Percentiles rank a stretch among this genome's conserved stretches.
Conservation (phyloP, 176 grass and related monocot species). For the Zea luxurians region DNA sequence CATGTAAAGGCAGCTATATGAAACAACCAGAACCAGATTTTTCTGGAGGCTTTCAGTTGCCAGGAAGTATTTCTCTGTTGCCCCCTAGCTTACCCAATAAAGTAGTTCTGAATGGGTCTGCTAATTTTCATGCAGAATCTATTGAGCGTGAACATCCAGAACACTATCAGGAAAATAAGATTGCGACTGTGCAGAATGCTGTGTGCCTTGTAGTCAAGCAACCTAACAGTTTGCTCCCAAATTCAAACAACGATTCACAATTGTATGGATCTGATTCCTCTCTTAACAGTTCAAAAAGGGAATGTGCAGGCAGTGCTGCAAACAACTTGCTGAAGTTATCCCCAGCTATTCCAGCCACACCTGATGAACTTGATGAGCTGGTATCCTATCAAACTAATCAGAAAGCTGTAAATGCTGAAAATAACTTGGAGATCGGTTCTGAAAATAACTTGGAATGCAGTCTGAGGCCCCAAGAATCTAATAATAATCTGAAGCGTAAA, state of each 20-base stretch:
- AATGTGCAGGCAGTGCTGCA: constrained; percentile 45
- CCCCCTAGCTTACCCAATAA: constrained; percentile 21
- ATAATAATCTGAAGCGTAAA: constrained; percentile 53
- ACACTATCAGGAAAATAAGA: constrained; percentile 21
- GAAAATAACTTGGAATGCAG: constrained; percentile 32
- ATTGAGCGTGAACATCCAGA: constrained; percentile 28
- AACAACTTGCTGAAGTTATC: constrained; percentile 44
- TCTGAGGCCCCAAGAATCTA: constrained; percentile 15
- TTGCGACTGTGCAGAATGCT: constrained; percentile 13
- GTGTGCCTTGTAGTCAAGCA: constrained; percentile 2
- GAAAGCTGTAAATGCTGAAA: constrained; percentile 23
- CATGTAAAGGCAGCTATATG: constrained; percentile 26
- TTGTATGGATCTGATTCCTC: constrained; percentile 18
- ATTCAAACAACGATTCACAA: constrained; percentile 31
- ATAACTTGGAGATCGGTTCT: constrained; percentile 27
- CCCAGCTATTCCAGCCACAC: constrained; percentile 11
- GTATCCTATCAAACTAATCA: constrained; percentile 36
- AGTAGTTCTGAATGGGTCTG: constrained; percentile 43
- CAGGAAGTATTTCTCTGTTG: constrained; percentile 17
- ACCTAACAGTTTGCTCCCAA: constrained; percentile 32
- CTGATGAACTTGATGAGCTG: constrained; percentile 54
- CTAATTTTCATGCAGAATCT: constrained; percentile 33
- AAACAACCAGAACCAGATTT: constrained; percentile 27
- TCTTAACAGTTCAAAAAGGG: constrained; percentile 41
- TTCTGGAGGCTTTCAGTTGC: constrained; percentile 35